A percentile compares a stretch with the other conserved stretches of the same genome.
Conservation (phyloP, 345 rosid species). For the Boechera stricta region DNA sequence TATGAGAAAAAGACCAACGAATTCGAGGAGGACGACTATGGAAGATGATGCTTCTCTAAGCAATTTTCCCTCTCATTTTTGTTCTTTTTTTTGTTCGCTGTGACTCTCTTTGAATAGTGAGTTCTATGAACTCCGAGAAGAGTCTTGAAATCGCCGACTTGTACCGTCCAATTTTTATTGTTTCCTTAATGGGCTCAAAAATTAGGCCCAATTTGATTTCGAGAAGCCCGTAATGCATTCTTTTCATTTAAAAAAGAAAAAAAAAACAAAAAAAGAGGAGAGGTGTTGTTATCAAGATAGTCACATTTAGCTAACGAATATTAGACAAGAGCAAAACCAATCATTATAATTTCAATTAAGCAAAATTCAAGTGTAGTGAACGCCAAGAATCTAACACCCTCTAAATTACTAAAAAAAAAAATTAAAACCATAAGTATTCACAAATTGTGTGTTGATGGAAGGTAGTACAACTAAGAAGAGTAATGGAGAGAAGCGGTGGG, state of each 20-base stretch:
- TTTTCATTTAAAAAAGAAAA: neutral
- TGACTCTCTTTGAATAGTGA: slow-evolving; percentile 11
- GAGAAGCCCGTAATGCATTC: neutral
- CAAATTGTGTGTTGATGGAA: neutral
- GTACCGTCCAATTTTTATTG: neutral
- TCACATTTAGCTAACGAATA: slow-evolving; percentile 27
- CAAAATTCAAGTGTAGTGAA: slow-evolving; percentile 46
- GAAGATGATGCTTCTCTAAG: slow-evolving; percentile 33
- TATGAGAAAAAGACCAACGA: neutral
- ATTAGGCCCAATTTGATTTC: neutral
- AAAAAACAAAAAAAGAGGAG: slow-evolving; percentile 15
- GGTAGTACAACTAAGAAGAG: neutral
- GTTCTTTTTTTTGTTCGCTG: neutral
- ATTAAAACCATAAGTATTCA: neutral
- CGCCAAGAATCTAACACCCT: slow-evolving; percentile 40
- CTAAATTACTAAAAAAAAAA: neutral
- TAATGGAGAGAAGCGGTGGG: slow-evolving; percentile 46
- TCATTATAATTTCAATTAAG: slow-evolving; percentile 30
- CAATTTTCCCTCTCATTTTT: slow-evolving; percentile 37
- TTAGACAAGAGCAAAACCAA: slow-evolving; percentile 23
- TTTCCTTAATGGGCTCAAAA: slow-evolving; percentile 1
- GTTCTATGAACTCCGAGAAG: slow-evolving; percentile 25
- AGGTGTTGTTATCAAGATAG: slow-evolving; percentile 36
- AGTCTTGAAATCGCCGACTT: slow-evolving; percentile 34
- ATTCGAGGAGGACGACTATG: neutral